A percentile compares a stretch with the other conserved stretches of the same genome.
phyloP scores from a whole-genome alignment of 2,329 filamentous ascomycete species.

The Ceratocystis colombiana region DNA sequence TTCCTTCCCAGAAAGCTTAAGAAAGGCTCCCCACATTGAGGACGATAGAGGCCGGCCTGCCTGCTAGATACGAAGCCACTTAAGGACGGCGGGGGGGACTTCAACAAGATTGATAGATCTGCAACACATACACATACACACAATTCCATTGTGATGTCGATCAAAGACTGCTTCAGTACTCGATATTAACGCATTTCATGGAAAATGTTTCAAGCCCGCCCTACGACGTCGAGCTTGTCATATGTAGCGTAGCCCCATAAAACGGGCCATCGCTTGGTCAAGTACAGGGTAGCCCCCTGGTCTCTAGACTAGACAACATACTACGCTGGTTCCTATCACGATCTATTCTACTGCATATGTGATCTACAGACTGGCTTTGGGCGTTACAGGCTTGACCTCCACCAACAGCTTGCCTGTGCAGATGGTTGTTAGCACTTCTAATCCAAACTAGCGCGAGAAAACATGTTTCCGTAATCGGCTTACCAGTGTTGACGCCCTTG shows the following conservation, averaged over 20 bases:
- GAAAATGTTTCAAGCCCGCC: neutral
- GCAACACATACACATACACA: neutral
- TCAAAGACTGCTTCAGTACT: neutral
- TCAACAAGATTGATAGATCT: neutral
- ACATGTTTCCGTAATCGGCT: slow-evolving; percentile 30
- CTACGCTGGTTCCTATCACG: too few species aligned
- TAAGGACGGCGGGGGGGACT: neutral
- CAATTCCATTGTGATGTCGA: neutral
- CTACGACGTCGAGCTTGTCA: neutral
- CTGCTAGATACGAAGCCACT: neutral
- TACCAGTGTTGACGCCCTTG: slow-evolving; percentile 59
- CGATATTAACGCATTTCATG: neutral
- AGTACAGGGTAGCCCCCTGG: neutral
- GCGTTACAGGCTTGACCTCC: slow-evolving; percentile 37
- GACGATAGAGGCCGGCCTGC: neutral
- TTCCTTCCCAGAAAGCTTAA: neutral
- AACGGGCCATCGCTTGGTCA: neutral
- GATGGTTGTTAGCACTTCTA: neutral
- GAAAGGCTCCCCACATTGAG: neutral
- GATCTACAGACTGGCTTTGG: slow-evolving; percentile 16
- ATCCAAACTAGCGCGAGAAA: neutral
- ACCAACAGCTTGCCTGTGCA: slow-evolving; percentile 37
- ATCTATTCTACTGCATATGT: too few species aligned
- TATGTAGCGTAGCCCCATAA: neutral
- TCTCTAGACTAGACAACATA: too few species aligned